Evolutionary conservation across 768 basidiomycete genomes (phyloP).

Genomic region (Mycena albidolilacea): DNA sequence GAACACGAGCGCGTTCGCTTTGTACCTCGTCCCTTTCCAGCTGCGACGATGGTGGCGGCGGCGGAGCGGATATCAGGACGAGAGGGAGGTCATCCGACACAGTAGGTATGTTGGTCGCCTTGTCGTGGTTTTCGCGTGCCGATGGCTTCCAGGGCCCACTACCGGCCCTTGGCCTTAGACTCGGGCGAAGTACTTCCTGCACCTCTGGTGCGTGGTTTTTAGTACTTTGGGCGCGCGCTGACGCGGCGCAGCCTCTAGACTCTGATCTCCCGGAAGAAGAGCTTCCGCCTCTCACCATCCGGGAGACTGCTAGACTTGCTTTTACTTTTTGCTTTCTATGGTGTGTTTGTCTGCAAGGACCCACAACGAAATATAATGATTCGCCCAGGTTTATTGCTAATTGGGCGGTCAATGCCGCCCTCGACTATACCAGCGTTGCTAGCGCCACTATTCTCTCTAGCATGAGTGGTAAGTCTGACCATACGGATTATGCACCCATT

Average conservation of each 20-base stretch:
- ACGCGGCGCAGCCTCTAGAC: conserved; percentile 4
- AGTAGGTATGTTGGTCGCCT: conserved; percentile 20
- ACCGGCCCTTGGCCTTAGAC: conserved; percentile 46
- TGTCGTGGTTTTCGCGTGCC: conserved; percentile 16
- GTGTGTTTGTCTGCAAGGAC: conserved; percentile 45
- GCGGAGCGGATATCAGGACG: conserved; percentile 33
- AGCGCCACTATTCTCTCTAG: conserved; percentile 92
- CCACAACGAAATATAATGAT: not conserved
- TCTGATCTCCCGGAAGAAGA: conserved; percentile 15
- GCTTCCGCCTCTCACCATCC: conserved; percentile 63
- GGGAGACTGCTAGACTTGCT: conserved; percentile 86
- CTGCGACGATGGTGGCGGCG: conserved; percentile 51
- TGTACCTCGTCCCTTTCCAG: conserved; percentile 82
- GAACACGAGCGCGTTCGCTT: conserved; percentile 89
- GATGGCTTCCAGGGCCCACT: conserved; percentile 39
- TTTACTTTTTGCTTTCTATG: conserved; percentile 88
- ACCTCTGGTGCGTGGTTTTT: conserved; percentile 15
- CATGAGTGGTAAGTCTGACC: conserved; percentile 80
- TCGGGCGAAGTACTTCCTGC: conserved; percentile 19
- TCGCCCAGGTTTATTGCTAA: conserved; percentile 84
- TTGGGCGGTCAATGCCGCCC: conserved; percentile 88
- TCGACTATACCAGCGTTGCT: conserved; percentile 93
- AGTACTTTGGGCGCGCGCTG: not conserved
- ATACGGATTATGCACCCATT: not conserved
- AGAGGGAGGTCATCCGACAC: conserved; percentile 1